phyloP scores from a whole-genome alignment of 164 flowering plant genomes.

The Magnolia sinica region DNA sequence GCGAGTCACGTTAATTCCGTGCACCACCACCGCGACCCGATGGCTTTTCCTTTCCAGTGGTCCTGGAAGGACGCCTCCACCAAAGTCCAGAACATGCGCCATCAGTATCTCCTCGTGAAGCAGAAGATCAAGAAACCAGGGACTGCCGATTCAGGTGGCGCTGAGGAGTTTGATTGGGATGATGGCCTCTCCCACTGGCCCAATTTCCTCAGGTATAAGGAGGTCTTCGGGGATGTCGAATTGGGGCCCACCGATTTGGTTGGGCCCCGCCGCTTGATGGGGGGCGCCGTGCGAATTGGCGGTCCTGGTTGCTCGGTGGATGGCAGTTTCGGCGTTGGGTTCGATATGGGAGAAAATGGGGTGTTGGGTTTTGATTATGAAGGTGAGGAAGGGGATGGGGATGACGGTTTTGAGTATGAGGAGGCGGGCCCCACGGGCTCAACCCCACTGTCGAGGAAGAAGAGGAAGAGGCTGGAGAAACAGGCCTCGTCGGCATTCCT shows the following conservation, averaged over 20 bases:
- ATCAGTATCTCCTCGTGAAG: slow-evolving; percentile 84
- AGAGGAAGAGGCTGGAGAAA: slow-evolving; percentile 48
- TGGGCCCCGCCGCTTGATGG: not conserved
- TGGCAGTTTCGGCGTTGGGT: slow-evolving; percentile 31
- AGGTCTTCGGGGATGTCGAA: slow-evolving; percentile 79
- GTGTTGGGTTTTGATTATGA: slow-evolving; percentile 67
- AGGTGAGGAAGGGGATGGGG: slow-evolving; percentile 55
- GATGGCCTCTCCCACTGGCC: slow-evolving; percentile 85
- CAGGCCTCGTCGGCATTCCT: slow-evolving; percentile 44
- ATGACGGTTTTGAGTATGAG: slow-evolving; percentile 48
- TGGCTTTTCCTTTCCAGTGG: slow-evolving; percentile 83
- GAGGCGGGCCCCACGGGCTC: slow-evolving; percentile 37
- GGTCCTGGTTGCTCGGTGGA: slow-evolving; percentile 26
- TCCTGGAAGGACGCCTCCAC: slow-evolving; percentile 91
- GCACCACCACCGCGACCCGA: slow-evolving; percentile 67
- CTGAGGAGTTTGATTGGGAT: slow-evolving; percentile 67
- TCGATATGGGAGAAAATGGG: slow-evolving; percentile 64
- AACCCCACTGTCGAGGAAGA: slow-evolving; percentile 41
- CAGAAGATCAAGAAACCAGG: slow-evolving; percentile 67
- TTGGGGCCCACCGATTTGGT: slow-evolving; percentile 16
- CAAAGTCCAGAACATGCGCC: slow-evolving; percentile 96
- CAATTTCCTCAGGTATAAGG: slow-evolving; percentile 79
- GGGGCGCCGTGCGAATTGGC: slow-evolving; percentile 34
- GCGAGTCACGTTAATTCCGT: slow-evolving; percentile 63
- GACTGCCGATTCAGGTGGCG: slow-evolving; percentile 9